A percentile compares a stretch with the other conserved stretches of the same genome.
Evolutionary conservation across 176 grass and related monocot species (phyloP).

Genomic region (Eleusine coracana): DNA sequence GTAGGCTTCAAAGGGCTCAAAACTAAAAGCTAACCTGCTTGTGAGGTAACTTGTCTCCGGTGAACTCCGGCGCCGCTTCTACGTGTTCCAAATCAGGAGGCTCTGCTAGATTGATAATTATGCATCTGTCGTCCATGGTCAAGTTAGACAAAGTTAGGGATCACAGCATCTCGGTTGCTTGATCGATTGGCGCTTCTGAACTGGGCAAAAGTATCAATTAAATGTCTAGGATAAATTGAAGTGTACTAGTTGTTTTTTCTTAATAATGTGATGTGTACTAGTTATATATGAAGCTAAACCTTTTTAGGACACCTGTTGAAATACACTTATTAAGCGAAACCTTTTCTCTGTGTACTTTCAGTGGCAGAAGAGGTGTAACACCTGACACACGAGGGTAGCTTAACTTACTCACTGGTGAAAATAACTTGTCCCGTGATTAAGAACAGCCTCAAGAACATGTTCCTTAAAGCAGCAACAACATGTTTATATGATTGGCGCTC

Average conservation of each 20-base stretch:
- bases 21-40: not conserved
- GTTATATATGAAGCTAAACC: not conserved
- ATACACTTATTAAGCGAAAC: not conserved
- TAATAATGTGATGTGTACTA: no score
- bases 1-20: constrained; percentile 52
- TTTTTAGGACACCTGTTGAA: not conserved
- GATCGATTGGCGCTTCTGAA: not conserved
- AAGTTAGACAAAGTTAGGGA: not conserved
- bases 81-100: constrained; percentile 40
- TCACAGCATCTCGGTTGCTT: not conserved
- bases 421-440: constrained; percentile 27
- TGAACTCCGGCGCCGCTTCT: constrained; percentile 54
- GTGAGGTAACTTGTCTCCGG: constrained; percentile 32
- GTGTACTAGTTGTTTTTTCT: not conserved
- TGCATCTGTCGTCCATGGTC: not conserved
- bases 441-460: constrained; percentile 53
- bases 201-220: not conserved
- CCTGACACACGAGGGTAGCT: constrained; percentile 39
- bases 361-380: not conserved
- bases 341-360: constrained; percentile 10
- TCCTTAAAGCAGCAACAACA: constrained; percentile 62
- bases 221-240: not conserved
- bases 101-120: not conserved
- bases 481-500: constrained; percentile 28
- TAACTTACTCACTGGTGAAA: constrained; percentile 7